A percentile compares a stretch with the other conserved stretches of the same genome.
phyloP scores from a whole-genome alignment of 1,284 basidiomycete species.

The Thecaphora frezii region DNA sequence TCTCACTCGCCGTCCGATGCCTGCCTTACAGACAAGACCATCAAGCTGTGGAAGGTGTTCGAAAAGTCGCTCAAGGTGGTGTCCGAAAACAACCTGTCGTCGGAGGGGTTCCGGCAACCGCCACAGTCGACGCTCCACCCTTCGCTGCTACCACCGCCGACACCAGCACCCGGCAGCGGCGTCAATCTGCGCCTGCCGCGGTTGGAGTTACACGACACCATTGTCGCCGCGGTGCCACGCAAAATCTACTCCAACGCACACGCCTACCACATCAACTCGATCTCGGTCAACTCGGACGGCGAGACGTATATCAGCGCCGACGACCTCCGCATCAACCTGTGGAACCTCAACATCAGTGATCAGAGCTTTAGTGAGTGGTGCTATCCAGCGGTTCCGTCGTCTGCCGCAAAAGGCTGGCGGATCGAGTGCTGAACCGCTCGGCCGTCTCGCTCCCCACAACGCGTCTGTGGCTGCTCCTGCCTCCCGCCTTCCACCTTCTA shows the following conservation, averaged over 20 bases:
- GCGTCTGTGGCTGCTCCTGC: no score
- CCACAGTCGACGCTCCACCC: constrained; percentile 39
- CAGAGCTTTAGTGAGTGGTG: constrained; percentile 90
- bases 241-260: constrained; percentile 99
- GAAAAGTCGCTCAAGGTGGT: constrained; percentile 96
- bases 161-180: constrained; percentile 37
- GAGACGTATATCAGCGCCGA: constrained; percentile 99
- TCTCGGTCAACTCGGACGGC: constrained; percentile 97
- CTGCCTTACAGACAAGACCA: constrained; percentile 82
- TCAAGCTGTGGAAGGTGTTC: constrained; percentile 99
- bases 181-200: constrained; percentile 50
- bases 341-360: constrained; percentile 98
- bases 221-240: constrained; percentile 95
- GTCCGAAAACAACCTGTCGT: constrained; percentile 90
- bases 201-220: constrained; percentile 92
- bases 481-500: neutral
- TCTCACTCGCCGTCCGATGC: neutral
- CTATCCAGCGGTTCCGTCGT: no score
- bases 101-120: constrained; percentile 39
- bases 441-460: no score
- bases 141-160: constrained; percentile 38
- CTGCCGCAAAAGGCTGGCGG: no score
- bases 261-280: constrained; percentile 99
- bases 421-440: no score
- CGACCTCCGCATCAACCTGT: constrained; percentile 93